These are phyloP conservation scores for Penicillium cosmopolitanum DNA, from an alignment of 495 filamentous ascomycete species.

Conservation along the genomic window DNA sequence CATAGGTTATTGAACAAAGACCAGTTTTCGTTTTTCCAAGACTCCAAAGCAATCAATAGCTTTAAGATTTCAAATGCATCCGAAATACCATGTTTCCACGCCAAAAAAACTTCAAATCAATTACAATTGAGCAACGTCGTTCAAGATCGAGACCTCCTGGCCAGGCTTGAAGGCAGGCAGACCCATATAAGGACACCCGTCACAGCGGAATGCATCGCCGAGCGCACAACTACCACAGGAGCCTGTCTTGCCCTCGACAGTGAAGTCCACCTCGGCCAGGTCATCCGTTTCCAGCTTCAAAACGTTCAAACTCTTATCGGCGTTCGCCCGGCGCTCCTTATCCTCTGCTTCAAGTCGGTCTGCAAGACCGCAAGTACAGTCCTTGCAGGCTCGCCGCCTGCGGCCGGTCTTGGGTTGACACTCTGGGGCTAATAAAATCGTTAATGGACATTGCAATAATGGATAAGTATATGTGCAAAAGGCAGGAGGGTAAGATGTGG, in stretches of 20 bases:
- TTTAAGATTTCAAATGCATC: background rate
- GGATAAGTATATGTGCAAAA: background rate
- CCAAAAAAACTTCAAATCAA: background rate
- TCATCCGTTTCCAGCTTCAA: conserved; percentile 78
- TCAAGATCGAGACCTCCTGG: conserved; percentile 85
- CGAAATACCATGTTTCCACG: conserved; percentile 2
- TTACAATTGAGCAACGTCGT: conserved; percentile 84
- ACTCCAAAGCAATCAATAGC: conserved; percentile 3
- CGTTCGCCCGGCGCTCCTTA: conserved; percentile 62
- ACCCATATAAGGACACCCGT: conserved; percentile 89
- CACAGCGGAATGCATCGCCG: conserved; percentile 68
- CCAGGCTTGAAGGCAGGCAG: conserved; percentile 95
- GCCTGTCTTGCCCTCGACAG: conserved; percentile 88
- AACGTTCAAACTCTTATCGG: conserved; percentile 61
- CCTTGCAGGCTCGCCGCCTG: conserved; percentile 91
- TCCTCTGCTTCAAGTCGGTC: conserved; percentile 81
- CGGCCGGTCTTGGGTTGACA: conserved; percentile 89
- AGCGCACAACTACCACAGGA: conserved; percentile 92
- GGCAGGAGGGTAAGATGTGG: background rate
- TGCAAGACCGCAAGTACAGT: conserved; percentile 93
- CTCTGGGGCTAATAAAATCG: conserved; percentile 63
- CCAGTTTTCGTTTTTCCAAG: conserved; percentile 4
- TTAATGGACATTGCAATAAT: conserved; percentile 14
- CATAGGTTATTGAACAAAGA: conserved; percentile 13
- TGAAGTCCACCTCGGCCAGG: conserved; percentile 86